Evolutionary conservation across 139 green algal species (phyloP).

Genomic region (Picochlorum costavermella): DNA sequence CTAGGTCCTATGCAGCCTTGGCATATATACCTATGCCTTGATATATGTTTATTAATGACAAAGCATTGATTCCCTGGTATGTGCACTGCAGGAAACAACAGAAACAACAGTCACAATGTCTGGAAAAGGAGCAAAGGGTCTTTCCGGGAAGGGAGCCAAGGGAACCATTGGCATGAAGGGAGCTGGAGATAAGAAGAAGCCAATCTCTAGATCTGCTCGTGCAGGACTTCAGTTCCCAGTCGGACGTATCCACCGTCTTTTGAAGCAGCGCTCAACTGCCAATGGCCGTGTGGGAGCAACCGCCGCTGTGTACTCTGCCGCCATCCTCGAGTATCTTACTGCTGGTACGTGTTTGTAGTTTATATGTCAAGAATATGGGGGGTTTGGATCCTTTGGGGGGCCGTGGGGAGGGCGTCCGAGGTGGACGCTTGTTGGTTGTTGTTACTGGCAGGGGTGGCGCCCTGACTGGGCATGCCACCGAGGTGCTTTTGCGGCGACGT

Average conservation of each 20-base stretch:
- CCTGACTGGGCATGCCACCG: too few relatives aligned
- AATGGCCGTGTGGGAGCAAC: slow-evolving; percentile 97
- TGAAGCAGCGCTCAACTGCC: slow-evolving; percentile 89
- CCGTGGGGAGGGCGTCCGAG: too few relatives aligned
- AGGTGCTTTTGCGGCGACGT: neutral
- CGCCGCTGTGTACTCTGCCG: slow-evolving; percentile 95
- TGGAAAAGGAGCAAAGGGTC: slow-evolving; percentile 84
- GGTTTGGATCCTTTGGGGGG: too few relatives aligned
- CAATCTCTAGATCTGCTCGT: slow-evolving; percentile 73
- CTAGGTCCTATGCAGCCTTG: too few relatives aligned
- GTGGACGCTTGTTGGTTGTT: too few relatives aligned
- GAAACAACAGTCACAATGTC: slow-evolving; percentile 34
- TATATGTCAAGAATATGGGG: too few relatives aligned
- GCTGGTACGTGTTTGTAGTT: slow-evolving; percentile 13
- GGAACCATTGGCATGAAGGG: slow-evolving; percentile 63
- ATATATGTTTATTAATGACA: too few relatives aligned
- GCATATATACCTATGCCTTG: too few relatives aligned
- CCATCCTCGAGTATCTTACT: slow-evolving; percentile 73
- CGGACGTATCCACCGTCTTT: slow-evolving; percentile 91
- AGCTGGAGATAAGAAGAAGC: slow-evolving; percentile 68
- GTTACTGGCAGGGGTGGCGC: too few relatives aligned
- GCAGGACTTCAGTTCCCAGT: slow-evolving; percentile 92
- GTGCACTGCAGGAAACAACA: too few relatives aligned
- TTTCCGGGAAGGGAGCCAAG: slow-evolving; percentile 93
- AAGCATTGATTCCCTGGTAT: too few relatives aligned